Evolutionary conservation across 2,329 filamentous ascomycete genomes (phyloP), one percentile per base, ranked within the genome.

Genomic region (Phialocephala subalpina): DNA sequence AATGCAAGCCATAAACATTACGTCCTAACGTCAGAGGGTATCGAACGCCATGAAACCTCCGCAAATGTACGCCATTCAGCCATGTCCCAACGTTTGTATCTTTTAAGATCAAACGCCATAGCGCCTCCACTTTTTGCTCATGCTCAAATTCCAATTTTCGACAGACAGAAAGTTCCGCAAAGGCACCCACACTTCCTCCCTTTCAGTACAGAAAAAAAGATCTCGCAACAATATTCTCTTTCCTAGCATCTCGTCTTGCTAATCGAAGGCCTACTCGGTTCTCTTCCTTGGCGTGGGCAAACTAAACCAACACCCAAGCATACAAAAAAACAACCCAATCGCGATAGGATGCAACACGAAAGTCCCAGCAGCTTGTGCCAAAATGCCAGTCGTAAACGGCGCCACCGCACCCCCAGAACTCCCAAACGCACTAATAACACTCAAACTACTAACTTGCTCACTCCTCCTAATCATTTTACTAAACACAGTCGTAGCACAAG

Each of bases 371-470:
- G 75, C 76, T 69, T 84, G 82, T 3, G 82, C 80, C 59, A 84
- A 70, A 47, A 84, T 73, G 65, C 83, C 83, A 1, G 82, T 84
- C 6, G 83, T 78, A 63, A 84, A 83, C 0, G 82, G 78, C 84
- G 86, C 73, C 91, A 78, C 38, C 89, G 89, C 79, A 83, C 91
- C 91, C 0, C 91, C 91, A 2, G 87, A 86, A 72, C 86, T 90
- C 0, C 90, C 91, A 72, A 90, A 91, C 3, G 89, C 88, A 25
- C 85, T 87, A 66, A 93, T 92, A 63, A 92, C 86, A 1, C 89
- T 85, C 70, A 93, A 83, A 0, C 87, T 86, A 49, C 85, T 87
- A 20, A 90, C 83, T 68, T 89, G 86, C 63, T 92, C 81, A 45
- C 83, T 80, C 18, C 85, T 80, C 18, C 83, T 84, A 76, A 93